These are phyloP conservation scores for Lenwebbia sp. DNA, from an alignment of 345 rosid genomes.

Conservation along the genomic window DNA sequence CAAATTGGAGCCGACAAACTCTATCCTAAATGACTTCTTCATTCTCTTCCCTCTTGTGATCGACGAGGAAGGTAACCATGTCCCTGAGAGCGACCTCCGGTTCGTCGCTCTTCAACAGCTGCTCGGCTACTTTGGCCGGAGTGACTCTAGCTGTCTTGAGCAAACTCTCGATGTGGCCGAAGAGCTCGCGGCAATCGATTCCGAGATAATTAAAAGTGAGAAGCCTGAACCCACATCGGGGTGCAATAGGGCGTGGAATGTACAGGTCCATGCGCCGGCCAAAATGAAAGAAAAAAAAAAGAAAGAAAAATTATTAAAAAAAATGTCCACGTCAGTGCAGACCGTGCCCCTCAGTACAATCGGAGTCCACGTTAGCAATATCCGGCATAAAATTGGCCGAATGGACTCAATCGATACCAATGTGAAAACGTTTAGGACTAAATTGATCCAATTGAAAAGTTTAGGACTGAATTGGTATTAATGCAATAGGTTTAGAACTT, in stretches of 20 bases:
- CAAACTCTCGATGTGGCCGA: slow-evolving; percentile 16
- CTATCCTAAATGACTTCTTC: neutral
- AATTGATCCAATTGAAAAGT: too few relatives aligned
- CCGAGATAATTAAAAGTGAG: slow-evolving; percentile 35
- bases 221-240: slow-evolving; percentile 30
- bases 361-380: too few relatives aligned
- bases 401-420: too few relatives aligned
- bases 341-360: neutral
- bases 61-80: slow-evolving; percentile 19
- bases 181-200: slow-evolving; percentile 7
- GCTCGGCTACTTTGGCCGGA: slow-evolving; percentile 40
- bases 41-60: slow-evolving; percentile 1
- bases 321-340: too few relatives aligned
- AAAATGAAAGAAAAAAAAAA: too few relatives aligned
- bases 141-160: slow-evolving; percentile 16
- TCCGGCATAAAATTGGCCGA: too few relatives aligned
- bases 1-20: neutral
- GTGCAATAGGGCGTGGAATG: slow-evolving; percentile 67
- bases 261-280: slow-evolving; percentile 81
- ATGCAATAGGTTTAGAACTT: too few relatives aligned
- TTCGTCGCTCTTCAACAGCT: slow-evolving; percentile 25
- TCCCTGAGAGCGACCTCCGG: slow-evolving; percentile 16
- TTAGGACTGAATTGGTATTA: too few relatives aligned
- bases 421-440: too few relatives aligned
- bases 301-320: too few relatives aligned